A percentile compares a stretch with the other conserved stretches of the same genome.
Evolutionary conservation across 73 alveolate species (phyloP).

Genomic region (Paramecium caudatum): DNA sequence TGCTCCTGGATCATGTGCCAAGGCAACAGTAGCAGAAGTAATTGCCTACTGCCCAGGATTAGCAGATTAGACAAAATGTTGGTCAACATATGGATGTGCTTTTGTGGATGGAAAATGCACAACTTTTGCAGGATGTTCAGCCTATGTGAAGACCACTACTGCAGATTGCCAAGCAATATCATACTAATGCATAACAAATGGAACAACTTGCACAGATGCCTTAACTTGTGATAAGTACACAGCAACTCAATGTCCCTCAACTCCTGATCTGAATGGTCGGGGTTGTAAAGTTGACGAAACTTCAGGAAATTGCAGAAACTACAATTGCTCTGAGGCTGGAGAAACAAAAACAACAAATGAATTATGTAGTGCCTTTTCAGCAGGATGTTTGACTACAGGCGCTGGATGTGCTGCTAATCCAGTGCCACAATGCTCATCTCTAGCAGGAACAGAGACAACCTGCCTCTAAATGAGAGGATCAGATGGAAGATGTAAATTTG

Average conservation of each 20-base stretch:
- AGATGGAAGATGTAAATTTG: not conserved
- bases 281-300: not conserved
- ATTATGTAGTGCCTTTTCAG: not conserved
- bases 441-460: not conserved
- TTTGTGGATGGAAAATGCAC: not conserved
- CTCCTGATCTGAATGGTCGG: not conserved
- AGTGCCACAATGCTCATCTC: not conserved
- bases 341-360: not conserved
- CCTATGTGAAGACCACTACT: not conserved
- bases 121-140: constrained; percentile 41
- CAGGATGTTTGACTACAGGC: not conserved
- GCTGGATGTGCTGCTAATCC: not conserved
- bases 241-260: not conserved
- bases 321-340: not conserved
- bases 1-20: not conserved
- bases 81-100: constrained; percentile 19
- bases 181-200: not conserved
- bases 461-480: not conserved
- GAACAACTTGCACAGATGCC: not conserved
- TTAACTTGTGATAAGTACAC: not conserved
- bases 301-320: not conserved
- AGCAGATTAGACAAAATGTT: too few relatives aligned
- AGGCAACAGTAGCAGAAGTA: not conserved
- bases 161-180: not conserved
- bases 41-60: not conserved